These are phyloP conservation scores for Petunia axillaris DNA, from an alignment of 257 asterid species.

Conservation along the genomic window DNA sequence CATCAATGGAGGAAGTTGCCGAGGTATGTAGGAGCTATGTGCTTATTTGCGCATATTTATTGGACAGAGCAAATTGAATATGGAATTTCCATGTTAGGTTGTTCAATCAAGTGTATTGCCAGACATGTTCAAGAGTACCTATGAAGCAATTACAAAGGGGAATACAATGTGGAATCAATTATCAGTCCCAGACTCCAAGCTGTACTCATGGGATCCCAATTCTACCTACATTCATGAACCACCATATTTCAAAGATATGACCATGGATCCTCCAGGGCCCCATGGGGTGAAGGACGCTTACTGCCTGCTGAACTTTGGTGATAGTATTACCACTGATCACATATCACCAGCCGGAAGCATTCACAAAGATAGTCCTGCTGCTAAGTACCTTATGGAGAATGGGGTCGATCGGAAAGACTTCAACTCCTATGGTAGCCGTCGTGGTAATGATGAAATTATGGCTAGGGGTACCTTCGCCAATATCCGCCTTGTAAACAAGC, in stretches of 20 bases:
- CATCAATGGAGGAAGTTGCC: slow-evolving; percentile 87
- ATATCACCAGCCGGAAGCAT: slow-evolving; percentile 97
- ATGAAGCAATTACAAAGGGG: slow-evolving; percentile 81
- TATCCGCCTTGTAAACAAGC: slow-evolving; percentile 29
- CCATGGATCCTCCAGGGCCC: slow-evolving; percentile 92
- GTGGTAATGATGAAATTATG: slow-evolving; percentile 37
- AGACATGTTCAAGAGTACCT: slow-evolving; percentile 92
- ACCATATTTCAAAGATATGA: slow-evolving; percentile 88
- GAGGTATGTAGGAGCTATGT: slow-evolving; percentile 47
- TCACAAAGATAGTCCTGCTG: slow-evolving; percentile 96
- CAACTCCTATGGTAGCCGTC: slow-evolving; percentile 54
- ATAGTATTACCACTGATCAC: slow-evolving; percentile 93
- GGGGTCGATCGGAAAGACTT: slow-evolving; percentile 88
- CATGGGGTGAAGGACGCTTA: slow-evolving; percentile 85
- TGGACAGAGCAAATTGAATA: slow-evolving; percentile 5
- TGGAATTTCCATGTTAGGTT: slow-evolving; percentile 44
- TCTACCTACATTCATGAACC: slow-evolving; percentile 97
- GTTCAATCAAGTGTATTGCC: slow-evolving; percentile 91
- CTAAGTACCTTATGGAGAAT: slow-evolving; percentile 69
- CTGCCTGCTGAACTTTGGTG: slow-evolving; percentile 90
- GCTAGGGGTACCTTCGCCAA: slow-evolving; percentile 36
- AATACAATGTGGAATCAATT: slow-evolving; percentile 91
- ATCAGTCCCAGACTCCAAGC: slow-evolving; percentile 60
- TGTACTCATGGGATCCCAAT: slow-evolving; percentile 81
- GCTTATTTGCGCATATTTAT: slow-evolving; percentile 16